These are phyloP conservation scores for Polygonum aviculare DNA, from an alignment of 148 eudicot genomes.

Conservation along the genomic window DNA sequence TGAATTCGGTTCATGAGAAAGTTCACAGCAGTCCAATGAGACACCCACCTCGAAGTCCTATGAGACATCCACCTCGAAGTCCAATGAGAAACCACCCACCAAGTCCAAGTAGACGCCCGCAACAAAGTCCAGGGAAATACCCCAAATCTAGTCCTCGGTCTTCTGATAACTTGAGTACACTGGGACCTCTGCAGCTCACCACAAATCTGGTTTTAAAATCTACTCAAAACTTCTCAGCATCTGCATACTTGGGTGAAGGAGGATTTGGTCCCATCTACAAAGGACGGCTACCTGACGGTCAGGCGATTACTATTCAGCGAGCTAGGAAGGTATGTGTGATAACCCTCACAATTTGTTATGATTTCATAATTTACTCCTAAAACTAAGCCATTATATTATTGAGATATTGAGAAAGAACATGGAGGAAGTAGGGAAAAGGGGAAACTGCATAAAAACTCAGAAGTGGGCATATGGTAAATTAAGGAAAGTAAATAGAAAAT, in stretches of 20 bases:
- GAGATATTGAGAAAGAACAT: no score
- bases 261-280: conserved; percentile 95
- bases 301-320: conserved; percentile 76
- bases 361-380: no score
- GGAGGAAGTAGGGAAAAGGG: no score
- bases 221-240: conserved; percentile 67
- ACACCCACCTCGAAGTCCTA: conserved; percentile 76
- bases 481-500: no score
- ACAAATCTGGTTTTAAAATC: conserved; percentile 54
- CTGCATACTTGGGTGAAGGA: conserved; percentile 73
- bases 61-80: conserved; percentile 75
- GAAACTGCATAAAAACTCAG: no score
- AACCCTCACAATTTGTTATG: no score
- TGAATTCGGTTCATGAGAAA: conserved; percentile 38
- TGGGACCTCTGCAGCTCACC: conserved; percentile 73
- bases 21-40: conserved; percentile 56
- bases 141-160: conserved; percentile 43
- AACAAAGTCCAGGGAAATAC: not conserved
- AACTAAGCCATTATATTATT: no score
- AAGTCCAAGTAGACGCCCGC: conserved; percentile 19
- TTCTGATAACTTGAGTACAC: conserved; percentile 54
- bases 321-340: conserved; percentile 60
- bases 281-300: conserved; percentile 70
- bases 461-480: no score
- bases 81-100: conserved; percentile 70